Conservation (phyloP, 2,329 filamentous ascomycete species). For the Fusarium sp. region DNA sequence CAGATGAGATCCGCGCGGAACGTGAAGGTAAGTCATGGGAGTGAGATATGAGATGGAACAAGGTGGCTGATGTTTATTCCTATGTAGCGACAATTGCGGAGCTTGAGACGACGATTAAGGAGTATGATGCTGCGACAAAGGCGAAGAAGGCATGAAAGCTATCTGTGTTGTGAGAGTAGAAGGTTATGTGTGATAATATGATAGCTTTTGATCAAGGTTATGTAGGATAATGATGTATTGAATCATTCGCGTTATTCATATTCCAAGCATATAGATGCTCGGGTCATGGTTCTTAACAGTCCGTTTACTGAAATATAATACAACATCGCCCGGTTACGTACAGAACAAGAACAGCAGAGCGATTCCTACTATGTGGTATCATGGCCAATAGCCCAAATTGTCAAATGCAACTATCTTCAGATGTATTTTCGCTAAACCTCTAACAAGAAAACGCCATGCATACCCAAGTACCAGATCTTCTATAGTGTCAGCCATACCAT, state of each 20-base stretch:
- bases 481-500: constrained; percentile 38
- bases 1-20: constrained; percentile 73
- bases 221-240: constrained; percentile 2
- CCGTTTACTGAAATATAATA: neutral
- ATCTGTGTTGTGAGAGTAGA: neutral
- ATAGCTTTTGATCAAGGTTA: neutral
- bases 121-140: constrained; percentile 49
- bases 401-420: neutral
- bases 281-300: neutral
- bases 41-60: constrained; percentile 18
- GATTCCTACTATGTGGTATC: neutral
- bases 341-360: neutral
- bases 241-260: neutral
- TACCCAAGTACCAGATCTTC: constrained; percentile 19
- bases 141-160: constrained; percentile 32
- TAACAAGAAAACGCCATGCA: constrained; percentile 26
- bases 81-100: constrained; percentile 51
- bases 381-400: neutral
- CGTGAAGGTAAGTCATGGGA: constrained; percentile 63
- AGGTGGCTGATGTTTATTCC: neutral
- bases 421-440: constrained; percentile 13
- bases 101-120: constrained; percentile 56
- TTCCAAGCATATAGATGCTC: neutral
- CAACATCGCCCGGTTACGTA: neutral
- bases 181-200: neutral